Base-by-base conservation (phyloP, 2,329 filamentous ascomycete genomes). In the Aspergillus glaucus region DNA sequence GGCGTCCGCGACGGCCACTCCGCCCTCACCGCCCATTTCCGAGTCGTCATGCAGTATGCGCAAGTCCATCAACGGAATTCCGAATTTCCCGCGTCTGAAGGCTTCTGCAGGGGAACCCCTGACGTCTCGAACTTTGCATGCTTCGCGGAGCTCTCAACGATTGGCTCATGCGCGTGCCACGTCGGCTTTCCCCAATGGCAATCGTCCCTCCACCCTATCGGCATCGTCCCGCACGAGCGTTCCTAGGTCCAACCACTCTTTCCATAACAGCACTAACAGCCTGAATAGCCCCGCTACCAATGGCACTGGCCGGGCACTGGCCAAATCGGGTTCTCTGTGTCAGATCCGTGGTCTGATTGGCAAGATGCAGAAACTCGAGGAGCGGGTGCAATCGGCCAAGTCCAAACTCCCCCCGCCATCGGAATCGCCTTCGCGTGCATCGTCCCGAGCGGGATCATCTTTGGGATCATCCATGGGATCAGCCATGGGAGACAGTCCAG, bases 311-410 rank as follows among this genome's bases (percentile, higher is more conserved):
- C 64, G 59, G 47, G 66, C 61, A n/a, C 62, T 83, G 47, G 78
- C 80, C 41, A 75, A 79, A 52, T 84, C 82, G 26, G 79, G 80
- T 54, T 97, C 93, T 2, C 81, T 98, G 44, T 87, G 87, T 56
- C 93, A 98, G 66, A 95, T 98, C 62, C 88, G 92, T 55, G 87
- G 86, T 26, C 83, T 98, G 55, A 95, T 94, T 50, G 91, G 89
- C 24, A 93, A 97, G 72, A 96, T 97, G 90, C 89, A 96, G 70
- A 88, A 89, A 57, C 84, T 98, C 52, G 93, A 97, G 68, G 88
- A 93, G 54, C 82, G 93, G 41, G 92, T 98, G 8, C 90, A 97
- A 52, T 89, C 86, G 21, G 93, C 86, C 15, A 84, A 90, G 58
- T 96, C 92, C 36, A 95, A 93, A 70, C 80, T 98, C 17, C 93